phyloP scores from a whole-genome alignment of 2,329 filamentous ascomycete genomes.

The Thelonectria olida region DNA sequence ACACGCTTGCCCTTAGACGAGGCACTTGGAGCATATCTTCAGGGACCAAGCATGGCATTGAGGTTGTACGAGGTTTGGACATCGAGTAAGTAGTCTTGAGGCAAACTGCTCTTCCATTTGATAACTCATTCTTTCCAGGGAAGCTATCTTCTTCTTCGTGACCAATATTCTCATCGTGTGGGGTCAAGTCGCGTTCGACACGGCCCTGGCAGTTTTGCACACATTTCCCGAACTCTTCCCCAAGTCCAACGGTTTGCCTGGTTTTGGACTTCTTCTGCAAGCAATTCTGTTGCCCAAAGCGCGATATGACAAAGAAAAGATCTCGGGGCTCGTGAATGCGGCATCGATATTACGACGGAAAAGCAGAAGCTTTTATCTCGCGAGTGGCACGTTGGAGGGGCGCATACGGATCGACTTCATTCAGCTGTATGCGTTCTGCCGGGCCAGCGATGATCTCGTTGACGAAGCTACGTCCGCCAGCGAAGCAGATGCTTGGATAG shows the following conservation, averaged over 20 bases:
- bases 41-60: constrained; percentile 71
- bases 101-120: rapidly evolving
- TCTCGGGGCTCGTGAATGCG: too few relatives aligned
- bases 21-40: constrained; percentile 78
- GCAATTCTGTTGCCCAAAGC: constrained; percentile 52
- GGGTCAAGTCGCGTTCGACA: constrained; percentile 74
- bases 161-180: constrained; percentile 77
- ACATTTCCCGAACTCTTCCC: constrained; percentile 69
- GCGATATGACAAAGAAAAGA: too few relatives aligned
- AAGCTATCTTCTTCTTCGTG: constrained; percentile 76
- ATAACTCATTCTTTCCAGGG: constrained; percentile 43
- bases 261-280: constrained; percentile 61
- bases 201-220: constrained; percentile 71
- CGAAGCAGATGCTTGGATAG: constrained; percentile 67
- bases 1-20: constrained; percentile 71
- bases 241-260: constrained; percentile 50
- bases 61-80: constrained; percentile 72
- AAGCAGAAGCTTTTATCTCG: constrained; percentile 78
- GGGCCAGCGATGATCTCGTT: constrained; percentile 77
- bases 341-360: constrained; percentile 60
- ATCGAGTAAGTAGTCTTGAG: constrained; percentile 58
- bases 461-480: constrained; percentile 66
- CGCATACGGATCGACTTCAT: constrained; percentile 71
- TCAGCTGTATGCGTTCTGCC: constrained; percentile 77
- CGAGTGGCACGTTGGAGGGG: constrained; percentile 38